Evolutionary conservation across 805 yeast genomes (phyloP), one percentile per base, ranked within the genome.

Genomic region (Pichia eremophila): DNA sequence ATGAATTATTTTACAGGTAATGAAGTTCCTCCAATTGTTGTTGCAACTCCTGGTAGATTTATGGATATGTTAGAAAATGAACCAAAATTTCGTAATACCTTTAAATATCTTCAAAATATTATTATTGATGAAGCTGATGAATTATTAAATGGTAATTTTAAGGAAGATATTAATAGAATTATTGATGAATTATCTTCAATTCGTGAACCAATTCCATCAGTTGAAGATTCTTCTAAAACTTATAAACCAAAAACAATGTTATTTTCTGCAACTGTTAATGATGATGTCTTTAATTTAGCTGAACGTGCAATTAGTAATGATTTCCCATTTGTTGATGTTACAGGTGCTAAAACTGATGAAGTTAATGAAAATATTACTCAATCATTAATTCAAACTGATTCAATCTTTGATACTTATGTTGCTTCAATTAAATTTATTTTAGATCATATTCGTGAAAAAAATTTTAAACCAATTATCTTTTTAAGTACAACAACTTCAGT

Each of bases 71-170:
- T 87, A 41, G 59, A 66, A 37, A 73, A 73, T 48, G 74, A 71
- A 25, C 67, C 64, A 29, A 63, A 61, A 15, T 72, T 77, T 18
- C 64, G 65, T 22, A 62, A 66, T 10, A 66, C 73, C 38, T 81
- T 88, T 62, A 61, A 64, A 38, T 64, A 70, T 46, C 70, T 90
- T 47, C 74, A 74, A 50, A 77, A 81, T 57, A 72, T 85, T 51
- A 82, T 89, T 38, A 78, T 87, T 53, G 97, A 90, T 64, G 98
- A 90, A 69, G 96, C 96, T 37, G 97, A 90, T 67, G 77, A 93
- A 57, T 68, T 90, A 45, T 72, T 90, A 51, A 93, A 84, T 63
- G 80, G 78, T 51, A 95, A 95, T 17, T 90, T 91, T 63, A 80
- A 77, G 57, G 77, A 74, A 38, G 83, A 78, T 52, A 70, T 90